phyloP scores from a whole-genome alignment of 1,139 yeast species.

The Lodderomyces parapsilosis region DNA sequence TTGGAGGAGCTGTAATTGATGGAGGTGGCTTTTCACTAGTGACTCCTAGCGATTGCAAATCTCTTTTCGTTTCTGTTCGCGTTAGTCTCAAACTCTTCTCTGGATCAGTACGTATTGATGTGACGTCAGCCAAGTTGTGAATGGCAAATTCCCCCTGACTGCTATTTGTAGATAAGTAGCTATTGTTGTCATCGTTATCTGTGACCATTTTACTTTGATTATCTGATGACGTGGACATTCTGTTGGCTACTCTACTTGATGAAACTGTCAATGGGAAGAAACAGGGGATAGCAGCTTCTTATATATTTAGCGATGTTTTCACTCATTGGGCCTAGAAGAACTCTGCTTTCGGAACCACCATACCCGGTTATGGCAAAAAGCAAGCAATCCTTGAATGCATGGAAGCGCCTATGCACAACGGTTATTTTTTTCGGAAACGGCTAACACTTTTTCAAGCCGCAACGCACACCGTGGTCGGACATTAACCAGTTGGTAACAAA shows the following conservation, averaged over 20 bases:
- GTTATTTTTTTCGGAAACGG: not conserved
- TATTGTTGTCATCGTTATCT: not conserved
- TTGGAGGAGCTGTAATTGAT: constrained; percentile 62
- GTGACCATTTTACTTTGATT: not conserved
- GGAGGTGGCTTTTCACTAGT: constrained; percentile 50
- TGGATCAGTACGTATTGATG: not conserved
- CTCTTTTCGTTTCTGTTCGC: constrained; percentile 67
- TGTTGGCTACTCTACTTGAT: too few species aligned
- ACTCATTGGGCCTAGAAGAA: too few species aligned
- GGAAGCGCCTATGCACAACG: not conserved
- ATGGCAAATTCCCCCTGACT: not conserved
- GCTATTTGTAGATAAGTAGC: not conserved
- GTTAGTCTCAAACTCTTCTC: constrained; percentile 16
- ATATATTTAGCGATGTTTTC: too few species aligned
- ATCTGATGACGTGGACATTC: not conserved
- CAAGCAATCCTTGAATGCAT: not conserved
- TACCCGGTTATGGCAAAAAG: not conserved
- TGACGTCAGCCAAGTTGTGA: not conserved
- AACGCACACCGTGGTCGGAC: too few species aligned
- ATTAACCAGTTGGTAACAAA: too few species aligned
- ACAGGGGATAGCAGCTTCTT: too few species aligned
- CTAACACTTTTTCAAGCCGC: not conserved
- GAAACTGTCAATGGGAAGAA: too few species aligned
- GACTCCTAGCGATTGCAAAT: constrained; percentile 64
- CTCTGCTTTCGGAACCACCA: not conserved